Evolutionary conservation across 495 filamentous ascomycete species (phyloP).

Genomic region (Penicillium samsonianum): DNA sequence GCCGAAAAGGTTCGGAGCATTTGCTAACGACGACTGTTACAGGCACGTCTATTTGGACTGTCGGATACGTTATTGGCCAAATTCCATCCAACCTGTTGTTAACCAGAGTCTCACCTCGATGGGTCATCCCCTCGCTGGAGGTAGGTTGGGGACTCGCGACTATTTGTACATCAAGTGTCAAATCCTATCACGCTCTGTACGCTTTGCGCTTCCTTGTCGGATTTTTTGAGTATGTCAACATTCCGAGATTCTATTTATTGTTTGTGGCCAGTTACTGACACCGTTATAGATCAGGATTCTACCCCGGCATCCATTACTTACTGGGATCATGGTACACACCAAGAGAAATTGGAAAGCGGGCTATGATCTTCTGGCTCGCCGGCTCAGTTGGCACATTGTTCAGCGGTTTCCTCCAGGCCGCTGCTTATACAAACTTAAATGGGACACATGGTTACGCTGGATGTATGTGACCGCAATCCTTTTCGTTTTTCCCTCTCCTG

Average conservation of each 20-base stretch:
- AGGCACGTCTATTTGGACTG: slow-evolving; percentile 52
- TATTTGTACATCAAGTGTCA: slow-evolving; percentile 43
- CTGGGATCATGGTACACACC: slow-evolving; percentile 47
- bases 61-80: slow-evolving; percentile 59
- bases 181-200: slow-evolving; percentile 46
- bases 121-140: slow-evolving; percentile 41
- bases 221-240: slow-evolving; percentile 28
- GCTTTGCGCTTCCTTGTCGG: slow-evolving; percentile 56
- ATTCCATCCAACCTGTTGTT: slow-evolving; percentile 58
- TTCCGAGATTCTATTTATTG: neutral
- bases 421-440: slow-evolving; percentile 48
- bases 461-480: slow-evolving; percentile 21
- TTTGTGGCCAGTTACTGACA: neutral
- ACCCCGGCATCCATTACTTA: slow-evolving; percentile 38
- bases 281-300: slow-evolving; percentile 33
- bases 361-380: slow-evolving; percentile 55
- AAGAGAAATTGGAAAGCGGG: slow-evolving; percentile 52
- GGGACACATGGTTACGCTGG: slow-evolving; percentile 42
- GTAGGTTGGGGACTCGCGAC: slow-evolving; percentile 50
- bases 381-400: slow-evolving; percentile 51
- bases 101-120: slow-evolving; percentile 47
- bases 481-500: neutral
- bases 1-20: neutral
- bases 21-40: slow-evolving; percentile 38
- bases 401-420: slow-evolving; percentile 55